phyloP scores from a whole-genome alignment of 2,329 filamentous ascomycete genomes.

The Pseudomassariella vexata region DNA sequence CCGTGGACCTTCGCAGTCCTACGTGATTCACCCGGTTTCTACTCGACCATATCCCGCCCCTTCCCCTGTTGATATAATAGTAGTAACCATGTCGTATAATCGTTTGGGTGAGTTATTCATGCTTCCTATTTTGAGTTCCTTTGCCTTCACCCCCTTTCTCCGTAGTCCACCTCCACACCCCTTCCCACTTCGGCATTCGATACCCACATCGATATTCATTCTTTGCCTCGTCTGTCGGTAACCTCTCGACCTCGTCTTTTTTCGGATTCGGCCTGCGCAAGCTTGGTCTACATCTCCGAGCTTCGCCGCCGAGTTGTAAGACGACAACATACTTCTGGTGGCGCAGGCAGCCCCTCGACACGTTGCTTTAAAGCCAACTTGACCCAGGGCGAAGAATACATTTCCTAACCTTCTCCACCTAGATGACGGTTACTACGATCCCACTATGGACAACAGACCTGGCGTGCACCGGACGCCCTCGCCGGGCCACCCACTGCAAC shows the following conservation, averaged over 20 bases:
- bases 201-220: background rate
- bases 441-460: constrained; percentile 47
- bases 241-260: background rate
- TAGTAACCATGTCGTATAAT: constrained; percentile 63
- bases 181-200: constrained; percentile 3
- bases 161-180: background rate
- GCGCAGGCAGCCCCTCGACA: constrained; percentile 2
- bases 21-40: too few species aligned
- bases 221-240: background rate
- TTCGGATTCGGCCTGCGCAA: background rate
- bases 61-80: constrained; percentile 2
- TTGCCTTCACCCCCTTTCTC: background rate
- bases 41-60: too few species aligned
- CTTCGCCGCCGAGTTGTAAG: too few species aligned
- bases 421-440: constrained; percentile 58
- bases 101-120: constrained; percentile 50
- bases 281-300: background rate
- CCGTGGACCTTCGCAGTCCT: too few species aligned
- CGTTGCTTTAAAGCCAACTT: constrained; percentile 2
- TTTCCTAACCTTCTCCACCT: constrained; percentile 11
- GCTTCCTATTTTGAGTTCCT: constrained; percentile 7
- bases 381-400: constrained; percentile 13
- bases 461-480: constrained; percentile 60
- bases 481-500: constrained; percentile 65
- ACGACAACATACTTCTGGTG: constrained; percentile 6